Evolutionary conservation across 2,329 filamentous ascomycete species (phyloP).

Genomic region (Nemania sp.): DNA sequence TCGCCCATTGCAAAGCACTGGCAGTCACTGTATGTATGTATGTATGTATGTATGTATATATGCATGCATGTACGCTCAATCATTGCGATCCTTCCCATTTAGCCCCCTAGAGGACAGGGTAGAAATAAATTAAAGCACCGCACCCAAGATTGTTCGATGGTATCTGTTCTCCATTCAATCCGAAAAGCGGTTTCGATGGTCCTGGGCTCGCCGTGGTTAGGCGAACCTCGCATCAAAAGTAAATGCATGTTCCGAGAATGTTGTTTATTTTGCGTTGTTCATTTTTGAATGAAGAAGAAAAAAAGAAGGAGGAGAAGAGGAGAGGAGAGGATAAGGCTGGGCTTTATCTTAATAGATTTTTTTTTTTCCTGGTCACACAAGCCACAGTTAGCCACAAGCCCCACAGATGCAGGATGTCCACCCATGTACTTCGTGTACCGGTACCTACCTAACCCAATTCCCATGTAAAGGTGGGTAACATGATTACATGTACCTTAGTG

Average conservation of each 20-base stretch:
- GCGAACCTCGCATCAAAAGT: conserved; percentile 54
- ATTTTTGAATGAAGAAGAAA: conserved; percentile 41
- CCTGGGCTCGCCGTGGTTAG: conserved; percentile 50
- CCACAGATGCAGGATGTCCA: too few species aligned
- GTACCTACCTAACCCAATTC: too few species aligned
- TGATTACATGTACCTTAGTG: too few species aligned
- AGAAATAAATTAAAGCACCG: too few species aligned
- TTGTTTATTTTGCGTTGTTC: conserved; percentile 55
- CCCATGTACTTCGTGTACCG: too few species aligned
- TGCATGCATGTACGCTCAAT: conserved; percentile 58
- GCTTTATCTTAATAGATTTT: too few species aligned
- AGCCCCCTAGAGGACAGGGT: conserved; percentile 47
- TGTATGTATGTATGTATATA: background rate
- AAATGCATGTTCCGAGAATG: conserved; percentile 49
- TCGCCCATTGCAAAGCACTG: too few species aligned
- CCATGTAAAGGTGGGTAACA: too few species aligned
- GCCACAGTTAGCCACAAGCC: too few species aligned
- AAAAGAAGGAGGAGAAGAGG: conserved; percentile 35
- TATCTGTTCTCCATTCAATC: conserved; percentile 57
- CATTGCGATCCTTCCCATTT: conserved; percentile 64
- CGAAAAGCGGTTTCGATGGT: conserved; percentile 52
- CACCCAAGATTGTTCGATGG: conserved; percentile 63
- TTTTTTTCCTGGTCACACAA: too few species aligned
- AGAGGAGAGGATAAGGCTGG: too few species aligned
- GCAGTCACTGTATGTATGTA: too few species aligned